Evolutionary conservation across 495 filamentous ascomycete species (phyloP).

Genomic region (Chaetomidium leptoderma): DNA sequence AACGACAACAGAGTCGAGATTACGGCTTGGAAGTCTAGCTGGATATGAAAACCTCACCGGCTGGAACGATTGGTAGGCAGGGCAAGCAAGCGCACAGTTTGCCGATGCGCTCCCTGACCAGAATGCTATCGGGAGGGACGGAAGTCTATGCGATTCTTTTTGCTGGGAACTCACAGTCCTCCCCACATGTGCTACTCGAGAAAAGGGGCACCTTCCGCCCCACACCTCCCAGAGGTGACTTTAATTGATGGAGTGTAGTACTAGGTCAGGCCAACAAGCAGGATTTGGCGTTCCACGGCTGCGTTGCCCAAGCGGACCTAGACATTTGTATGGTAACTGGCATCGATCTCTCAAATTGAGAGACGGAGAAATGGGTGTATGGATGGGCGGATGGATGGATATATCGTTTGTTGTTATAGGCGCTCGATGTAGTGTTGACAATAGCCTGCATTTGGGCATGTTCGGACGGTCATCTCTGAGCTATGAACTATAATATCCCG

Average conservation of each 20-base stretch:
- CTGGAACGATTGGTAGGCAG: background rate
- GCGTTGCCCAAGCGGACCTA: no score
- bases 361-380: background rate
- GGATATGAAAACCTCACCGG: no score
- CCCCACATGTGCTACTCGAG: background rate
- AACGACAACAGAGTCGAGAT: background rate
- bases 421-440: background rate
- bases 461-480: background rate
- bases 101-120: background rate
- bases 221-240: background rate
- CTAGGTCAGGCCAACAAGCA: background rate
- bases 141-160: no score
- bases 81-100: background rate
- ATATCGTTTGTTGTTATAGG: conserved; percentile 5
- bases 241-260: background rate
- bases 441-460: background rate
- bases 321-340: background rate
- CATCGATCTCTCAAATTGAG: background rate
- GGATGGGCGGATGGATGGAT: background rate
- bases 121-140: background rate
- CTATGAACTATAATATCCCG: background rate
- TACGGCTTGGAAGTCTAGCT: background rate
- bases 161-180: background rate
- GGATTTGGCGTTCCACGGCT: background rate
- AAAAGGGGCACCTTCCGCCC: no score